A percentile compares a stretch with the other conserved stretches of the same genome.
These are phyloP conservation scores for Xylaria sp. DNA, from an alignment of 2,329 filamentous ascomycete genomes.

Conservation along the genomic window DNA sequence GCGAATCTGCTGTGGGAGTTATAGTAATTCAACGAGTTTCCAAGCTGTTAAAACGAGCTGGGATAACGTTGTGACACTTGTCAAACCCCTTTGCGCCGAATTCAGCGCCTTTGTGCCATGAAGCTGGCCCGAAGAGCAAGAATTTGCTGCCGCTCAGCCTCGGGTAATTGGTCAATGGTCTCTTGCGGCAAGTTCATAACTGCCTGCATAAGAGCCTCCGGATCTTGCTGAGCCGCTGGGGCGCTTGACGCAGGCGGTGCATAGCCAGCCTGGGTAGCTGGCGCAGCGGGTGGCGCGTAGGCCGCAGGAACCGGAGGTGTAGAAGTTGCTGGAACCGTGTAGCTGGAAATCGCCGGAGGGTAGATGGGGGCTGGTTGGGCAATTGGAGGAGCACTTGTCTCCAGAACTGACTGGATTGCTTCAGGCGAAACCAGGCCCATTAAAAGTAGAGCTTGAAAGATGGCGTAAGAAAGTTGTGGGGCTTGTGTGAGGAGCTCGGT, in stretches of 20 bases:
- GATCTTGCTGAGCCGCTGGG: slow-evolving; percentile 61
- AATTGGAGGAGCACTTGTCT: slow-evolving; percentile 61
- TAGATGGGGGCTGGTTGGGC: slow-evolving; percentile 53
- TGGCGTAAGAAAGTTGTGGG: slow-evolving; percentile 91
- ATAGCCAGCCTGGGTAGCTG: slow-evolving; percentile 52
- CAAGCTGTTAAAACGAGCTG: neutral
- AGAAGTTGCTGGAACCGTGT: slow-evolving; percentile 55
- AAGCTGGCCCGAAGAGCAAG: slow-evolving; percentile 78
- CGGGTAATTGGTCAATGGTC: slow-evolving; percentile 81
- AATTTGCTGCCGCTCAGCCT: slow-evolving; percentile 81
- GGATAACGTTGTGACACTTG: neutral
- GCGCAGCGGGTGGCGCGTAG: slow-evolving; percentile 58
- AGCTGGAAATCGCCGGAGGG: slow-evolving; percentile 51
- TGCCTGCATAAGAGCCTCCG: slow-evolving; percentile 80
- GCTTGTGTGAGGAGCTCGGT: slow-evolving; percentile 88
- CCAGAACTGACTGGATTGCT: slow-evolving; percentile 83
- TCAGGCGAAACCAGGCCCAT: slow-evolving; percentile 92
- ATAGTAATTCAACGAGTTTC: neutral
- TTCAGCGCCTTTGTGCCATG: slow-evolving; percentile 39
- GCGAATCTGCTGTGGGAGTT: neutral
- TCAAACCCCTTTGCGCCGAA: neutral
- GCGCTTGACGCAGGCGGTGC: slow-evolving; percentile 55
- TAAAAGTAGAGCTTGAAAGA: slow-evolving; percentile 92
- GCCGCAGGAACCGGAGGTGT: slow-evolving; percentile 61
- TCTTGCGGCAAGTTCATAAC: slow-evolving; percentile 84